phyloP scores from a whole-genome alignment of 805 yeast genomes.

The Dipodascopsis uninucleata region DNA sequence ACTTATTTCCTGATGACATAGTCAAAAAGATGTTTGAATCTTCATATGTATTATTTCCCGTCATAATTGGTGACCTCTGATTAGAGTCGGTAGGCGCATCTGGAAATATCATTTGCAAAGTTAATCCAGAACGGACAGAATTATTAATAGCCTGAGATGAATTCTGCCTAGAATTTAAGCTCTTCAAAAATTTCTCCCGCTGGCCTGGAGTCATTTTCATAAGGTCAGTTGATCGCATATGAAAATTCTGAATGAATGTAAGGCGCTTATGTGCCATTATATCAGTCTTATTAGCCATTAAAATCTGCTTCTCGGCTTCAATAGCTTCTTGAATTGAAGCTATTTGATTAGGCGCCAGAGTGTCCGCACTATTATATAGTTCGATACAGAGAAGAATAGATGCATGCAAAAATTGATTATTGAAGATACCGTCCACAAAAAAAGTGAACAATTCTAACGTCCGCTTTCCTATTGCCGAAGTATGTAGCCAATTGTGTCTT shows the following conservation, averaged over 20 bases:
- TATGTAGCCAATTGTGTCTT: slow-evolving; percentile 24
- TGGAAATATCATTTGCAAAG: no score
- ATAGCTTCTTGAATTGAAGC: slow-evolving; percentile 20
- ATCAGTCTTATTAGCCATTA: slow-evolving; percentile 13
- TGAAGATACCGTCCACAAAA: slow-evolving; percentile 24
- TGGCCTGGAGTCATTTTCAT: slow-evolving; percentile 23
- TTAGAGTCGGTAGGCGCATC: no score
- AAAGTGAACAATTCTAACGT: slow-evolving; percentile 15
- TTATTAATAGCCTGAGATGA: no score
- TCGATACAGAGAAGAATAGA: slow-evolving; percentile 25
- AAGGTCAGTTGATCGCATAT: slow-evolving; percentile 15
- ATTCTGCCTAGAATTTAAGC: no score
- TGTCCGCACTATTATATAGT: slow-evolving; percentile 17
- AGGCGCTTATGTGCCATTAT: slow-evolving; percentile 16
- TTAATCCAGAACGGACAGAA: no score
- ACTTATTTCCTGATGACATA: no score
- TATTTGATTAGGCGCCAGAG: slow-evolving; percentile 17
- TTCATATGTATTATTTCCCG: no score
- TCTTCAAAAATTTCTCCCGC: slow-evolving; percentile 9
- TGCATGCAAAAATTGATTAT: slow-evolving; percentile 25
- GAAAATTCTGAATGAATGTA: slow-evolving; percentile 14
- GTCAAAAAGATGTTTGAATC: no score
- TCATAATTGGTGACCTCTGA: no score
- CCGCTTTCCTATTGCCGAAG: slow-evolving; percentile 18
- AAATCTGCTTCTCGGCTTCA: slow-evolving; percentile 15